These are phyloP conservation scores for Boletus tomentosulus DNA, from an alignment of 768 basidiomycete genomes.

Conservation along the genomic window DNA sequence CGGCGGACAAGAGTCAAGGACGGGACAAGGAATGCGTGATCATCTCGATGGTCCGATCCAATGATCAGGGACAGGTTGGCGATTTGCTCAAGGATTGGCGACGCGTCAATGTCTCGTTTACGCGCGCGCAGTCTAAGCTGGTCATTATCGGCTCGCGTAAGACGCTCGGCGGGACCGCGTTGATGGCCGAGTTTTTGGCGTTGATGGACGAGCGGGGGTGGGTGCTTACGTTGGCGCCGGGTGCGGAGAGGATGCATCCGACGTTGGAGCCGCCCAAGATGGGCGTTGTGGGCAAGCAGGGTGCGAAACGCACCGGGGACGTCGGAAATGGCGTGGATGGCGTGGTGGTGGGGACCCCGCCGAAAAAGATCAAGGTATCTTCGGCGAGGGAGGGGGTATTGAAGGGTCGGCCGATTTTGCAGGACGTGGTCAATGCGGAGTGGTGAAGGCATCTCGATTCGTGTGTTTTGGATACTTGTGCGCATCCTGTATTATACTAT, in stretches of 20 bases:
- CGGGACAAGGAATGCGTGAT: slow-evolving; percentile 94
- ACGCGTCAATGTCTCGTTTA: slow-evolving; percentile 94
- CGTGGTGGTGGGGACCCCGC: slow-evolving; percentile 14
- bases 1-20: slow-evolving; percentile 91
- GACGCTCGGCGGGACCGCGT: slow-evolving; percentile 59
- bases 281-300: slow-evolving; percentile 8
- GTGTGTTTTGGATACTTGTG: neutral
- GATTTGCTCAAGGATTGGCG: slow-evolving; percentile 96
- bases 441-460: slow-evolving; percentile 8
- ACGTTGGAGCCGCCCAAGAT: slow-evolving; percentile 20
- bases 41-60: slow-evolving; percentile 89
- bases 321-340: neutral
- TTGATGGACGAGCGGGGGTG: slow-evolving; percentile 72
- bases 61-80: slow-evolving; percentile 72
- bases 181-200: slow-evolving; percentile 71
- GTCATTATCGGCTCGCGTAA: slow-evolving; percentile 84
- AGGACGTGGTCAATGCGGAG: slow-evolving; percentile 52
- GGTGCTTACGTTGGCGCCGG: slow-evolving; percentile 57
- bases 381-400: slow-evolving; percentile 41
- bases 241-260: slow-evolving; percentile 53
- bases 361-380: slow-evolving; percentile 36
- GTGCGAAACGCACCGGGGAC: slow-evolving; percentile 11
- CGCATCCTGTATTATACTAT: neutral
- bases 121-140: slow-evolving; percentile 86
- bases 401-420: slow-evolving; percentile 54